phyloP scores from a whole-genome alignment of 2,329 filamentous ascomycete species.

The Didymella sp. region DNA sequence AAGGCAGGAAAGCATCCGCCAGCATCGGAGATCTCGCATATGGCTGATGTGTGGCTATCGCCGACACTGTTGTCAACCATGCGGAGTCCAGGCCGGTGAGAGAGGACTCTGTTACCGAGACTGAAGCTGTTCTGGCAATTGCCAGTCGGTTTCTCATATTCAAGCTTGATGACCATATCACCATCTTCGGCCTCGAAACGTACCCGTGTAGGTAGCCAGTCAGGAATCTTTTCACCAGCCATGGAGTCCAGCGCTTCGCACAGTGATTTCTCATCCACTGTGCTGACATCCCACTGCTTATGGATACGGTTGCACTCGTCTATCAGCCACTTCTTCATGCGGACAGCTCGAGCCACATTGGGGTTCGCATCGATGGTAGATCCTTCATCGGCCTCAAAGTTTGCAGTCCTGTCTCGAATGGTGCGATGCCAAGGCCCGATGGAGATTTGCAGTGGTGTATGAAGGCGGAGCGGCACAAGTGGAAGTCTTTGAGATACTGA shows the following conservation, averaged over 20 bases:
- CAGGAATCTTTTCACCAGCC: constrained; percentile 36
- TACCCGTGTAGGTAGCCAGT: constrained; percentile 39
- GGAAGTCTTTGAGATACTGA: constrained; percentile 31
- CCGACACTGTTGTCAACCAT: constrained; percentile 1
- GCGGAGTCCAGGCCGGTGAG: background rate
- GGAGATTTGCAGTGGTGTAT: constrained; percentile 37
- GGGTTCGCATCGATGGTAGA: background rate
- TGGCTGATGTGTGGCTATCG: background rate
- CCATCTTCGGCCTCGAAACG: constrained; percentile 39
- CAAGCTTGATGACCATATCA: constrained; percentile 40
- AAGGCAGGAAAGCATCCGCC: background rate
- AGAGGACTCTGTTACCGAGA: constrained; percentile 13
- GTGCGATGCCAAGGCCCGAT: constrained; percentile 37
- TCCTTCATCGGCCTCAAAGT: background rate
- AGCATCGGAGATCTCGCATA: background rate
- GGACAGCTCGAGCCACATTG: constrained; percentile 22
- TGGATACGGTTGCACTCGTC: constrained; percentile 34
- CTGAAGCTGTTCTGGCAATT: constrained; percentile 17
- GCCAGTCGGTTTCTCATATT: constrained; percentile 29
- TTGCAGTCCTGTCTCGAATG: constrained; percentile 15
- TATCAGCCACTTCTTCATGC: constrained; percentile 36
- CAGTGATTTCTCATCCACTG: constrained; percentile 29
- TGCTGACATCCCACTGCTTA: constrained; percentile 31
- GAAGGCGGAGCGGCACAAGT: constrained; percentile 38
- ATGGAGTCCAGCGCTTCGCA: constrained; percentile 34